Evolutionary conservation across 2,329 filamentous ascomycete genomes (phyloP), one percentile per base, ranked within the genome.

Genomic region (Penicillium occitanis): DNA sequence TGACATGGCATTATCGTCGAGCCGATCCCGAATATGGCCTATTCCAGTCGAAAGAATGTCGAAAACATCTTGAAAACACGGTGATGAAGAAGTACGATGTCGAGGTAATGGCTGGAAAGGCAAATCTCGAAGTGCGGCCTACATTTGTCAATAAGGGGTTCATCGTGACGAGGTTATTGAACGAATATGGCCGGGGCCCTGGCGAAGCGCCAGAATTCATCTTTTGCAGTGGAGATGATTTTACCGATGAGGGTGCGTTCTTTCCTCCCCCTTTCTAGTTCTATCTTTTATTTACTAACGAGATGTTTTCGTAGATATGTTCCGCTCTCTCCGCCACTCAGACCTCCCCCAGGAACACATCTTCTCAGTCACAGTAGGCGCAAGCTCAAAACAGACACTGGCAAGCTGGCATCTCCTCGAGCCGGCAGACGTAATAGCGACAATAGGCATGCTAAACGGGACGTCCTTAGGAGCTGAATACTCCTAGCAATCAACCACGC

Each of bases 111-210:
- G 87, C 89, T 0, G 95, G 95, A 72, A 99, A 98, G 81, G 94
- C 94, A 68, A 98, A 98, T 76, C 84, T 99, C 30, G 95, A 99
- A 79, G 94, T 98, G 37, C 90, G 95, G n/a, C 94, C 94, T 33
- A 93, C 90, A 0, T 97, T 96, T 74, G 93, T 99, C 81, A 98
- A 98, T 85, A 99, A 99, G 83, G 95, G 95, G 35, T 93, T 96
- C 79, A 98, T 98, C 70, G 91, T 90, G 17, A 93, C 92, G 80
- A 88, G 90, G 5, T 85, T 99, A 19, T 88, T 98, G 44, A 82
- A 87, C 25, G 88, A 88, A 58, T 96, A 96, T 77, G 88, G 82
- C 48, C 76, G 71, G 6, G 81, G 79, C 1, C 77, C 78, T 1
- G 83, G 83, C 3, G 82, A 87, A 61, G 85, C 86, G 63, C 86